Conservation (phyloP, 1,139 yeast genomes). For the Hansenula lynferdii region DNA sequence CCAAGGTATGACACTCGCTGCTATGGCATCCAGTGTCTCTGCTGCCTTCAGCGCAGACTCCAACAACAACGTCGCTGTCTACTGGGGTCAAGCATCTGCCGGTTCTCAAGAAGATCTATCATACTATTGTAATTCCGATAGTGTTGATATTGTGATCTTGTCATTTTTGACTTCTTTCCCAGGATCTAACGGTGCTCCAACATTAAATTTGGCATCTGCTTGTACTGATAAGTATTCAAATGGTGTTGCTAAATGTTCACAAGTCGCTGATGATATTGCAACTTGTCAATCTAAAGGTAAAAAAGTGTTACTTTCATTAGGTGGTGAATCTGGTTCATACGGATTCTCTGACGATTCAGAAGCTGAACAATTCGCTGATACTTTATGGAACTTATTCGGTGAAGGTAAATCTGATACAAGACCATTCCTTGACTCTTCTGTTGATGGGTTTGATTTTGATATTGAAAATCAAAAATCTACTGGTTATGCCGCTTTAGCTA, state of each 20-base stretch:
- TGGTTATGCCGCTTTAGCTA: slow-evolving; percentile 62
- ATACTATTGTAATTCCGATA: slow-evolving; percentile 61
- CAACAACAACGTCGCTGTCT: slow-evolving; percentile 64
- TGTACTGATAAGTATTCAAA: slow-evolving; percentile 49
- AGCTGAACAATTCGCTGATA: slow-evolving; percentile 66
- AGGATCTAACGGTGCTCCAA: slow-evolving; percentile 32
- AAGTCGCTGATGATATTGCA: slow-evolving; percentile 68
- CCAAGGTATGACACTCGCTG: slow-evolving; percentile 1
- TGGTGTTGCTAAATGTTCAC: slow-evolving; percentile 56
- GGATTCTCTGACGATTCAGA: slow-evolving; percentile 61
- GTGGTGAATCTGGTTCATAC: slow-evolving; percentile 82
- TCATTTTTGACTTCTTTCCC: slow-evolving; percentile 71
- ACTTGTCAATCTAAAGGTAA: slow-evolving; percentile 83
- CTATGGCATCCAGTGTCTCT: slow-evolving; percentile 2
- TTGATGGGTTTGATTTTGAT: slow-evolving; percentile 74
- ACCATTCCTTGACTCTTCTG: slow-evolving; percentile 65
- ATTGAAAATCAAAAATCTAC: slow-evolving; percentile 49
- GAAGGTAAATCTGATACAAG: slow-evolving; percentile 58
- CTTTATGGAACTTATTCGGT: slow-evolving; percentile 84
- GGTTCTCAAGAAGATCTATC: slow-evolving; percentile 66
- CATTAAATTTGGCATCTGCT: slow-evolving; percentile 66
- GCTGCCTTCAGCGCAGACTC: slow-evolving; percentile 39
- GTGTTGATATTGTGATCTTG: slow-evolving; percentile 67
- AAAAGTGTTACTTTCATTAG: slow-evolving; percentile 73
- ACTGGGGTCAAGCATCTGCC: slow-evolving; percentile 90